Conservation (phyloP, 2,329 filamentous ascomycete genomes). For the Pseudogymnoascus sp. region DNA sequence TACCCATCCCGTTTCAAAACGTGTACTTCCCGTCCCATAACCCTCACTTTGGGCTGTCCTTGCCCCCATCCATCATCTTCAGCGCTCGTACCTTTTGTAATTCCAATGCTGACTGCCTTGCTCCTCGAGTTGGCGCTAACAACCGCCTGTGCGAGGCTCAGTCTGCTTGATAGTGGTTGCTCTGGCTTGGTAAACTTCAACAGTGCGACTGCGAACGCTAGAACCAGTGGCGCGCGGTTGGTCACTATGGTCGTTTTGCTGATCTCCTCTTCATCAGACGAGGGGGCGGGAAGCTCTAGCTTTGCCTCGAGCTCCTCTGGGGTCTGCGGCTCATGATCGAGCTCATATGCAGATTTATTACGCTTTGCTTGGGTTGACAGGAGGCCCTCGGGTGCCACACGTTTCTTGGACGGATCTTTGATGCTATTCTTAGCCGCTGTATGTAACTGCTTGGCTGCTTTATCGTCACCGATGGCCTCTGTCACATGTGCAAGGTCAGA, state of each 20-base stretch:
- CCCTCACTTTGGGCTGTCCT: constrained; percentile 62
- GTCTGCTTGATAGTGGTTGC: constrained; percentile 72
- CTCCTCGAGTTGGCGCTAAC: constrained; percentile 72
- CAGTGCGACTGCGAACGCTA: constrained; percentile 69
- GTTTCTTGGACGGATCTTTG: constrained; percentile 19
- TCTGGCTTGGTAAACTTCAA: constrained; percentile 76
- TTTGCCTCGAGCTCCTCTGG: constrained; percentile 55
- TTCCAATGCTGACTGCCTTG: constrained; percentile 66
- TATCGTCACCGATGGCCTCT: constrained; percentile 23
- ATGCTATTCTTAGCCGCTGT: constrained; percentile 22
- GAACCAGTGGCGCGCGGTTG: constrained; percentile 72
- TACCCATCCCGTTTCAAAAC: constrained; percentile 75
- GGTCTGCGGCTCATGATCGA: constrained; percentile 22
- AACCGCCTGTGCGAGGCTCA: constrained; percentile 76
- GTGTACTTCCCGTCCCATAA: constrained; percentile 65
- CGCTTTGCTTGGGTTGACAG: constrained; percentile 20
- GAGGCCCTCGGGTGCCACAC: constrained; percentile 14
- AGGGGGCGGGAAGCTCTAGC: constrained; percentile 47
- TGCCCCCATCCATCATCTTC: constrained; percentile 61
- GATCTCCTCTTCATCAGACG: constrained; percentile 50
- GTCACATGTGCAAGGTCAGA: constrained; percentile 18
- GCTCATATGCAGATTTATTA: constrained; percentile 22
- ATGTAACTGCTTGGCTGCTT: constrained; percentile 25
- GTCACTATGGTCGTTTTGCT: constrained; percentile 52
- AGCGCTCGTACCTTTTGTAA: constrained; percentile 54